These are phyloP conservation scores for Phoma herbarum DNA, from an alignment of 2,329 filamentous ascomycete genomes.

Conservation along the genomic window DNA sequence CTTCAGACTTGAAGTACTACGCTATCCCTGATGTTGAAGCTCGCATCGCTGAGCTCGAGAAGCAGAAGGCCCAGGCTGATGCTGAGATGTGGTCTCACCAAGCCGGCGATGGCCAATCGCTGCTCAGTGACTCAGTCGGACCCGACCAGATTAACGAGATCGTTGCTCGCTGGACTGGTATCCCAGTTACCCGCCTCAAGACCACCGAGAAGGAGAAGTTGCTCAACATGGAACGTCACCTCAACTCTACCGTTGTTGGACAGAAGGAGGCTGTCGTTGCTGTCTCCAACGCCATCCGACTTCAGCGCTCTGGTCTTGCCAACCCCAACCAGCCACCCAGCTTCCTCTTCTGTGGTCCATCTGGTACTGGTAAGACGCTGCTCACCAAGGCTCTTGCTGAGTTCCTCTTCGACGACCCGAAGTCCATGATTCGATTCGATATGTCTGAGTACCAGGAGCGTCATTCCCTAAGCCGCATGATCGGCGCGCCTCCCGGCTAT, in stretches of 20 bases:
- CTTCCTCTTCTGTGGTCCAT: constrained; percentile 98
- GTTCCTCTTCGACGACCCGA: constrained; percentile 96
- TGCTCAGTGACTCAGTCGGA: constrained; percentile 92
- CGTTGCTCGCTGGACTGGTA: constrained; percentile 96
- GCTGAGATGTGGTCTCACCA: constrained; percentile 65
- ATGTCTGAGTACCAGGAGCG: constrained; percentile 99
- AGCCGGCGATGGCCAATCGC: constrained; percentile 68
- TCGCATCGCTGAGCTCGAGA: constrained; percentile 82
- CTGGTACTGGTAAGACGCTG: constrained; percentile 96
- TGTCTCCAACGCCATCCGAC: constrained; percentile 93
- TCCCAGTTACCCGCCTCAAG: constrained; percentile 91
- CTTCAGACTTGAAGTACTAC: constrained; percentile 95
- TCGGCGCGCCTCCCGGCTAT: constrained; percentile 95
- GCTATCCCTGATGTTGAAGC: constrained; percentile 91
- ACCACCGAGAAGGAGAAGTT: constrained; percentile 98
- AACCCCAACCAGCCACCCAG: constrained; percentile 98
- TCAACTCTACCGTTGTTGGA: constrained; percentile 86
- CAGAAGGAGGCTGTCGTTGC: constrained; percentile 93
- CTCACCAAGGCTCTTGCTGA: constrained; percentile 97
- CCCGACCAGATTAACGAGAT: constrained; percentile 99
- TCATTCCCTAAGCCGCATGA: constrained; percentile 95
- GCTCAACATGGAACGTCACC: constrained; percentile 92
- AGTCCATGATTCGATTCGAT: constrained; percentile 98
- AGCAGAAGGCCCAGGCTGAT: constrained; percentile 80
- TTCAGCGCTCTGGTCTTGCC: constrained; percentile 91